Conservation (phyloP, 208 protist species). For the Trypanosoma cruzi region DNA sequence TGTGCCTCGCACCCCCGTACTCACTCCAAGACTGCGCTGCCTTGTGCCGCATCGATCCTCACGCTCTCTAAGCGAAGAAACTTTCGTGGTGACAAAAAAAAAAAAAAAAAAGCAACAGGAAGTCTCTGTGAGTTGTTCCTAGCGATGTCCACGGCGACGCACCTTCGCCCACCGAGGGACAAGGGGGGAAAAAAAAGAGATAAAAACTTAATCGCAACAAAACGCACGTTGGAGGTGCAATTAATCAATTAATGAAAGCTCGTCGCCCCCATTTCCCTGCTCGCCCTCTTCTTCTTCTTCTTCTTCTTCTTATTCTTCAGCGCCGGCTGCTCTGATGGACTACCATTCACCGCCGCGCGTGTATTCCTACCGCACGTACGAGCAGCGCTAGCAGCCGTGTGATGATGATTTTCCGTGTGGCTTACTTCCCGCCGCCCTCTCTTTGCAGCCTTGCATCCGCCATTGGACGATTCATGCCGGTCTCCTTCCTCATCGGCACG, state of each 20-base stretch:
- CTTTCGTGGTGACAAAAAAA: background rate
- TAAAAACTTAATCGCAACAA: background rate
- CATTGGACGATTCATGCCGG: background rate
- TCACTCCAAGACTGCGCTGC: background rate
- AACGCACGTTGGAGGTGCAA: background rate
- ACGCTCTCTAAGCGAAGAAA: too few species aligned
- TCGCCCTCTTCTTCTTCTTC: background rate
- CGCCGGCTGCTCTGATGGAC: background rate
- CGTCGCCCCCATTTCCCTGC: background rate
- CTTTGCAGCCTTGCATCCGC: slow-evolving; percentile 8
- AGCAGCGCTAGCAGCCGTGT: background rate
- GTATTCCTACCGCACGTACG: too few species aligned
- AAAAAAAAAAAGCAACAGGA: background rate
- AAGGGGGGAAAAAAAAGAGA: background rate
- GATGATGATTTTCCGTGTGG: background rate
- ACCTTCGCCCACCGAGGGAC: background rate
- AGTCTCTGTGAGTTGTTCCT: background rate
- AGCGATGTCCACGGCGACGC: background rate
- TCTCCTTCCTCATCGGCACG: background rate
- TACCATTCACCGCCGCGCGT: too few species aligned
- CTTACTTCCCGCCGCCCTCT: slow-evolving; percentile 1
- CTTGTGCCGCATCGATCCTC: background rate
- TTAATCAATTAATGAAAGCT: background rate
- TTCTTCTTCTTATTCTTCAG: background rate
- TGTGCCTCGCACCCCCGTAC: background rate